Percentiles rank a stretch among this genome's conserved stretches.
Evolutionary conservation across 345 rosid species (phyloP).

Genomic region (Heritiera littoralis): DNA sequence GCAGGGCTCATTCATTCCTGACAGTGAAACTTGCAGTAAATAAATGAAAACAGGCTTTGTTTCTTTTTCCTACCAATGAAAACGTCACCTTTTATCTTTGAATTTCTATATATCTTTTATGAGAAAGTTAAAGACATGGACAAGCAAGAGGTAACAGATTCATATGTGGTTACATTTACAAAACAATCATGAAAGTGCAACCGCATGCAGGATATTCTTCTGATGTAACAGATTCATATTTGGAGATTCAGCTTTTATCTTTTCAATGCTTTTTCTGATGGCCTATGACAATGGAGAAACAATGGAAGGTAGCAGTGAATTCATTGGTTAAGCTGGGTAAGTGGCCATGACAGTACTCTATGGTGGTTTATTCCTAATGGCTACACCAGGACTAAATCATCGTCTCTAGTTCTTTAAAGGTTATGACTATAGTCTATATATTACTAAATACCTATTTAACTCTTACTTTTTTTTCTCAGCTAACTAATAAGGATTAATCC

Average conservation of each 20-base stretch:
- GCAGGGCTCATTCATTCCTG: not conserved
- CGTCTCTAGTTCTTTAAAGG: no score
- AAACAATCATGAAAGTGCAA: slow-evolving; percentile 87
- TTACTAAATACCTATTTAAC: no score
- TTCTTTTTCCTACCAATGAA: not conserved
- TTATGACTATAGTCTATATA: no score
- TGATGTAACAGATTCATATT: no score
- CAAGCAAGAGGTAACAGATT: not conserved
- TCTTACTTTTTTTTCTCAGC: no score
- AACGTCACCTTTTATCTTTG: not conserved
- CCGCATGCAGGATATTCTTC: slow-evolving; percentile 24
- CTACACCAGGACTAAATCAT: no score
- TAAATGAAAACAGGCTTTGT: not conserved
- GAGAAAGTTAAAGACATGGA: not conserved
- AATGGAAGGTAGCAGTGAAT: no score
- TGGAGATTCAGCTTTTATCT: no score
- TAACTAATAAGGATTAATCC: no score
- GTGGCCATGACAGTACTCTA: no score
- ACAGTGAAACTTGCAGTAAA: not conserved
- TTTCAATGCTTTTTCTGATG: slow-evolving; percentile 5
- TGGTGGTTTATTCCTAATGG: no score
- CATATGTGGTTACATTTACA: slow-evolving; percentile 54
- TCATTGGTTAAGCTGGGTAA: no score
- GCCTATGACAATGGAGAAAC: not conserved
- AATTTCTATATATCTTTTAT: not conserved